Conservation (phyloP, 148 eudicot genomes). For the Pouteria glomerata region DNA sequence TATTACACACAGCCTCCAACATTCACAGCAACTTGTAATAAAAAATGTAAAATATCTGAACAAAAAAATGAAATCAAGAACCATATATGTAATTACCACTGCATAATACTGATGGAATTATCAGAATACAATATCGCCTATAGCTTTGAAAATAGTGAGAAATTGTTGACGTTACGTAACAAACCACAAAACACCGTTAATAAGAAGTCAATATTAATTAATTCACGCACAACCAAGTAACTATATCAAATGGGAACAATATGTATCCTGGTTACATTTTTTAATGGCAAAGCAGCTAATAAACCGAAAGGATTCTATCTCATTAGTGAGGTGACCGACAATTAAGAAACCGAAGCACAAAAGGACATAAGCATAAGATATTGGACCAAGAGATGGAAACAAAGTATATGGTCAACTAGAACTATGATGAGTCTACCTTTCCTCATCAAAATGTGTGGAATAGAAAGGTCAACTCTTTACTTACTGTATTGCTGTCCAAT, state of each 20-base stretch:
- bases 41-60: neutral
- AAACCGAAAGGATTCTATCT: too few species aligned
- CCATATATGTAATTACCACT: neutral
- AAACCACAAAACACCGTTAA: neutral
- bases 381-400: too few species aligned
- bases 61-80: neutral
- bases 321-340: too few species aligned
- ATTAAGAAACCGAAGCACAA: too few species aligned
- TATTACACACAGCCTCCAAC: neutral
- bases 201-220: neutral
- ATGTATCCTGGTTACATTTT: too few species aligned
- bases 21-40: neutral
- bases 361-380: too few species aligned
- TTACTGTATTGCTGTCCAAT: neutral
- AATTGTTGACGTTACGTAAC: neutral
- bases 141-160: neutral
- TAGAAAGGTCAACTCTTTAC: neutral
- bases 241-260: too few species aligned
- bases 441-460: neutral
- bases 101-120: neutral
- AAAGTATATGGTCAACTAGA: too few species aligned
- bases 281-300: too few species aligned
- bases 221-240: too few species aligned
- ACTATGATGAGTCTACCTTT: neutral
- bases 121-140: neutral